A percentile compares a stretch with the other conserved stretches of the same genome.
These are phyloP conservation scores for Abrus precatorius DNA, from an alignment of 306 rosid species.

Conservation along the genomic window DNA sequence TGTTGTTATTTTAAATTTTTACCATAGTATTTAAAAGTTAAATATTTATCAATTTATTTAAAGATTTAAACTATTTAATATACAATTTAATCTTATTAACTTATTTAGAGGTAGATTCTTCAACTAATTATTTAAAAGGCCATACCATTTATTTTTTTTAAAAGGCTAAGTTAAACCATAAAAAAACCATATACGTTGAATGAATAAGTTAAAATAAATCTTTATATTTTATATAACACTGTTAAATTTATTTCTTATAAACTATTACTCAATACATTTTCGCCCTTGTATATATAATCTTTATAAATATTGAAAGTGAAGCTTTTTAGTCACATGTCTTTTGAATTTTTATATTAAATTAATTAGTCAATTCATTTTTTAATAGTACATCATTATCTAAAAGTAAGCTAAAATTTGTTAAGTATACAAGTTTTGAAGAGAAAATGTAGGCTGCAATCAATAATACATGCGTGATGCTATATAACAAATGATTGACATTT, in stretches of 20 bases:
- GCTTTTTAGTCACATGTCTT: neutral
- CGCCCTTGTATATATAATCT: too few relatives aligned
- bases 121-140: neutral
- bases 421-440: neutral
- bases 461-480: conserved; percentile 11
- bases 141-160: too few relatives aligned
- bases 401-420: neutral
- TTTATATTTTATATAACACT: too few relatives aligned
- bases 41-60: too few relatives aligned
- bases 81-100: neutral
- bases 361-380: too few relatives aligned
- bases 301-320: too few relatives aligned
- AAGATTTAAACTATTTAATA: neutral
- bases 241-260: too few relatives aligned
- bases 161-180: too few relatives aligned
- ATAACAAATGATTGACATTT: neutral
- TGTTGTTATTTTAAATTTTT: neutral
- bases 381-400: neutral
- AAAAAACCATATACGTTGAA: too few relatives aligned
- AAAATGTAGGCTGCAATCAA: neutral
- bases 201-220: too few relatives aligned
- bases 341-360: too few relatives aligned
- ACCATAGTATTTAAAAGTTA: neutral
- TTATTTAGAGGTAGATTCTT: neutral
- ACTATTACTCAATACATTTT: too few relatives aligned